Evolutionary conservation across 495 filamentous ascomycete genomes (phyloP).

Genomic region (Penicillium simplicissimum): DNA sequence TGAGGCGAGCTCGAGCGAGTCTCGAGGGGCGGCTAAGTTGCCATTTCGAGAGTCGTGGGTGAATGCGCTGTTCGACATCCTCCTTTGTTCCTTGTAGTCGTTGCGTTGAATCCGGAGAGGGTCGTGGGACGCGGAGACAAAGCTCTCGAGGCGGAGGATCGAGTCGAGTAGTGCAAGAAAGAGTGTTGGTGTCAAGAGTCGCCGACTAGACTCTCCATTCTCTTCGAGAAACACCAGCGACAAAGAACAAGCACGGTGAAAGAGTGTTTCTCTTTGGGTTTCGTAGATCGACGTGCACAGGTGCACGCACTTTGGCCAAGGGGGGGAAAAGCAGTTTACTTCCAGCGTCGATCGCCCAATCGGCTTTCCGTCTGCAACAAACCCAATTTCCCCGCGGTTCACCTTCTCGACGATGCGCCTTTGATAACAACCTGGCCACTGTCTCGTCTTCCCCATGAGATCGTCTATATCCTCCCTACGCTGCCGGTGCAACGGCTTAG

Average conservation of each 20-base stretch:
- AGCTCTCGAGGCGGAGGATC: background rate
- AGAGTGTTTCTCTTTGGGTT: background rate
- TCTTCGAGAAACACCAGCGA: constrained; percentile 2
- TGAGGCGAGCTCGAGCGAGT: constrained; percentile 95
- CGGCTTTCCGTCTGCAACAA: constrained; percentile 24
- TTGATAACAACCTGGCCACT: background rate
- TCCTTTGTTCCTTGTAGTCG: constrained; percentile 16
- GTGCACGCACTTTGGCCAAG: constrained; percentile 5
- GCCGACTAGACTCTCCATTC: constrained; percentile 25
- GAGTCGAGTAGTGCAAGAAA: background rate
- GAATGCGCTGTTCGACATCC: constrained; percentile 41
- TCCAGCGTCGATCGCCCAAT: constrained; percentile 29
- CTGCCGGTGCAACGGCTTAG: constrained; percentile 18
- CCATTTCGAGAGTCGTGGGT: constrained; percentile 33
- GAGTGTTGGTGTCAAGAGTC: constrained; percentile 15
- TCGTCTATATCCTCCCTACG: constrained; percentile 15
- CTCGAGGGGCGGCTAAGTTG: constrained; percentile 55
- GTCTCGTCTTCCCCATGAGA: constrained; percentile 30
- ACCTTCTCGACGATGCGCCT: constrained; percentile 7
- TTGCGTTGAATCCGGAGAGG: background rate
- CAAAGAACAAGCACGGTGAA: constrained; percentile 8
- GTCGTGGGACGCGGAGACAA: background rate
- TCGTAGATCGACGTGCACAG: background rate
- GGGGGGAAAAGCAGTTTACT: constrained; percentile 15
- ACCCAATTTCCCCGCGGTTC: constrained; percentile 22